Conservation (phyloP, 2,329 filamentous ascomycete species). For the Podosphaera xanthii region DNA sequence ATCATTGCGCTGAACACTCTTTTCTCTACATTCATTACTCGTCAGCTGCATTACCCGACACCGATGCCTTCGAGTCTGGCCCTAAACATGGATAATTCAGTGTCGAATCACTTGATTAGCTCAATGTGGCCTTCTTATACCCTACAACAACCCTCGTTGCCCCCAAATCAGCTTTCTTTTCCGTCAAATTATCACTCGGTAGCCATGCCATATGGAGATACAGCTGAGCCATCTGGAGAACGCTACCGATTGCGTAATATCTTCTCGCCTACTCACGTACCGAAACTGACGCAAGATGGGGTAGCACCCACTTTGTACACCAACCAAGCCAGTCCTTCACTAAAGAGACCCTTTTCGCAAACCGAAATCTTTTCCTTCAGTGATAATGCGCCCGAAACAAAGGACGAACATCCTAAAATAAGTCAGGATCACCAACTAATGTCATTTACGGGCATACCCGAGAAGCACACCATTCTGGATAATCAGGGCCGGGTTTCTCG, state of each 20-base stretch:
- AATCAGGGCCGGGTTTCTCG: slow-evolving; percentile 24
- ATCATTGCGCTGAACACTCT: background rate
- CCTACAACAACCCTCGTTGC: background rate
- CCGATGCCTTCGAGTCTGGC: background rate
- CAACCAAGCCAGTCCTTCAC: slow-evolving; percentile 1
- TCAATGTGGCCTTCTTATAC: background rate
- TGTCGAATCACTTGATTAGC: background rate
- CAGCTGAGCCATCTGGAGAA: background rate
- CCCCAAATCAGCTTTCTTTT: background rate
- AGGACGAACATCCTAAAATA: slow-evolving; percentile 16
- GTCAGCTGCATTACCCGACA: background rate
- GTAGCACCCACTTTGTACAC: background rate
- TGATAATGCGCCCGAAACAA: slow-evolving; percentile 12
- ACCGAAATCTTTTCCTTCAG: slow-evolving; percentile 13
- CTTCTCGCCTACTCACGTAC: background rate
- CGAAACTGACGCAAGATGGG: background rate
- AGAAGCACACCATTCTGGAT: slow-evolving; percentile 26
- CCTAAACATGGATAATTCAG: background rate
- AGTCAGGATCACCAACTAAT: slow-evolving; percentile 16
- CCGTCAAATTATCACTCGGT: background rate
- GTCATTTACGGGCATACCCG: slow-evolving; percentile 13
- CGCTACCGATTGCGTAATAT: background rate
- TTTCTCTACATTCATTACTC: background rate
- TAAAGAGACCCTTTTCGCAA: slow-evolving; percentile 14
- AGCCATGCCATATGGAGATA: background rate